Evolutionary conservation across 2,329 filamentous ascomycete species (phyloP), one percentile per base, ranked within the genome.

Genomic region (Aureobasidium sp.): DNA sequence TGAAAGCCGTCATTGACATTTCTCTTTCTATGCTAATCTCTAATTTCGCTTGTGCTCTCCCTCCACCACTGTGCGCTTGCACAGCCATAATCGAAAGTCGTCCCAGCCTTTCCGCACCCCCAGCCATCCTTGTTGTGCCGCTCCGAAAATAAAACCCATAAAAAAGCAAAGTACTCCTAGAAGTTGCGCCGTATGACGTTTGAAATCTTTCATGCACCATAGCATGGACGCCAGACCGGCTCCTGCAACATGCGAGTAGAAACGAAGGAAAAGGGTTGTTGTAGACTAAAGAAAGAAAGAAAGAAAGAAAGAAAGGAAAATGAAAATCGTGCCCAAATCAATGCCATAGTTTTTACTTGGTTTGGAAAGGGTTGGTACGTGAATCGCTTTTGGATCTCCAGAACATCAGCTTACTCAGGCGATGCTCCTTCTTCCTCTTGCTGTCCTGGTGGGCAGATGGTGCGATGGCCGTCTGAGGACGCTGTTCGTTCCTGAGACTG

Each of bases 371-470:
- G 50, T 58, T 60, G 52, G 29, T 54, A 40, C 61, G 61, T 24
- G 54, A 50, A 47, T 57, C 58, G 35, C 60, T 67, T 69, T 81
- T 85, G 11, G 80, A 78, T 74, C 88, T 90, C 88, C 88, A 92
- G 72, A 92, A 92, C 80, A 91, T 85, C 77, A 91, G 80, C 57
- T 87, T 86, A 71, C 89, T 88, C 40, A 91, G 75, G 33, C 88
- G 82, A 71, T 85, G 89, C 40, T 84, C 78, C 72, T 85, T 88
- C 78, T 86, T 89, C 71, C 84, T 85, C 67, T 77, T 77, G 62
- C 56, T 58, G 5, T 61, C 58, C 2, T 64, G 44, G 69, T 82
- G 84, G 35, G 84, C 82, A 0, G 76, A 70, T n/a, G 85, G 81
- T 80, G 78, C 11, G 49, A 87, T 72, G 60, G 73, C 74, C 17